Evolutionary conservation across 495 filamentous ascomycete species (phyloP).

Genomic region (Hypoxylon intermedium): DNA sequence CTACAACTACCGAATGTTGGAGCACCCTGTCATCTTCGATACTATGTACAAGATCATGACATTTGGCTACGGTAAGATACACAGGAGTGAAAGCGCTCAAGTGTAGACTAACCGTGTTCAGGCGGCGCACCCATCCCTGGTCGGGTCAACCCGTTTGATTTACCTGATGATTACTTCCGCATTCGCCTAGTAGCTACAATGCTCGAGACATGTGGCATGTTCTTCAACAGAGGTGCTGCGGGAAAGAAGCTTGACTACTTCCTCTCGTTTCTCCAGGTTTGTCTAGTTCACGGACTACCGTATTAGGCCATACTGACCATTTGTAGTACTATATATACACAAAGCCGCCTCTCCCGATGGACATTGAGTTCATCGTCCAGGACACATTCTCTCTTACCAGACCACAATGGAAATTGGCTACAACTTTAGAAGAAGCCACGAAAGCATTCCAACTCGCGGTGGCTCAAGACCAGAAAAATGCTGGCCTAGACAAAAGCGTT

Average conservation of each 20-base stretch:
- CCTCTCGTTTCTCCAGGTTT: constrained; percentile 87
- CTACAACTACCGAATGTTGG: constrained; percentile 97
- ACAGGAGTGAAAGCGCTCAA: background rate
- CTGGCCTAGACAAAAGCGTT: constrained; percentile 67
- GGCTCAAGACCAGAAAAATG: constrained; percentile 83
- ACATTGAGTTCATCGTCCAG: constrained; percentile 95
- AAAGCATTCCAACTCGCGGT: constrained; percentile 86
- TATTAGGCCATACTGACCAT: constrained; percentile 26
- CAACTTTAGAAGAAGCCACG: constrained; percentile 81
- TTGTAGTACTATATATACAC: constrained; percentile 88
- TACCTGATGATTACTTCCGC: constrained; percentile 95
- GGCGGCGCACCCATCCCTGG: constrained; percentile 83
- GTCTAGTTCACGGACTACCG: background rate
- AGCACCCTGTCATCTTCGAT: constrained; percentile 95
- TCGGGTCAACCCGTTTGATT: constrained; percentile 74
- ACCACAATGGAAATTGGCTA: constrained; percentile 89
- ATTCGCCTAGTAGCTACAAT: constrained; percentile 87
- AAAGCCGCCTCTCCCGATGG: constrained; percentile 95
- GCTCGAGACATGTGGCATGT: constrained; percentile 94
- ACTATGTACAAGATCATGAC: constrained; percentile 92
- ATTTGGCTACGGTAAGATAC: constrained; percentile 76
- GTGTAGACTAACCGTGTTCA: constrained; percentile 48
- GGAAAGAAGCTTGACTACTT: constrained; percentile 99
- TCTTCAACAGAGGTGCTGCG: constrained; percentile 89
- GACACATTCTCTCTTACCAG: constrained; percentile 84